Base-by-base conservation (phyloP, 192 early-diverging fungal genomes). In the Lobosporangium transversale region DNA sequence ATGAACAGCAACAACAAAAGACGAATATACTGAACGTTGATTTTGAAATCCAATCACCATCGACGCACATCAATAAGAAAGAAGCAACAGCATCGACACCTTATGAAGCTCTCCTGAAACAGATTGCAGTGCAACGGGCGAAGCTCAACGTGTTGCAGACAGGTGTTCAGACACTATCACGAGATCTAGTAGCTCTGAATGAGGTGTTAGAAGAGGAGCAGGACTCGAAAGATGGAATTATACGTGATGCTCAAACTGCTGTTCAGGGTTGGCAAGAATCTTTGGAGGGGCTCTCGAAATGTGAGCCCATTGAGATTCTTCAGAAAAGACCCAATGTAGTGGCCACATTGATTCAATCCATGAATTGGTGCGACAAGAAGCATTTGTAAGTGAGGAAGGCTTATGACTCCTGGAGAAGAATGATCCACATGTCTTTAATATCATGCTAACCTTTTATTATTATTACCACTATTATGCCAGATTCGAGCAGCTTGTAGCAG, bases 301-400 rank as follows among this genome's bases (percentile, higher is more conserved):
- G 71, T 44, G 71, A 75, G 29, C 62, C 71, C 1, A 12, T 66
- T 9, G 24, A 66, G 30, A 58, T 26, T 6, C 35, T 75, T 12
- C 63, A 75, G 42, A 23, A 58, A 29, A 30, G 44, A 33, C 71
- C 71, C 26, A 43, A 29, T 12, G 32, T 36, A 4, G 11, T 75
- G 21, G 57, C 63, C 21, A 23, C 56, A 12, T 31, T 75, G 26
- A 66, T 75, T n/a, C 42, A 53, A 15, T 50, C 35, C 51, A 75
- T 75, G 63, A 31, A 9, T 3, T 75, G 57, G 63, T 31, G 40
- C 12, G 49, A 75, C n/a, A 75, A 66, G 58, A 75, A 75, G 29
- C 27, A 44, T 4, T 24, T 75, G 71, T 75, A 58, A 75, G 71
- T 51, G 2, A 8, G 1, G n/a, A n/a, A n/a, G n/a, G n/a, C n/a